Conservation (phyloP, 768 basidiomycete species). For the Dendrothele bispora region DNA sequence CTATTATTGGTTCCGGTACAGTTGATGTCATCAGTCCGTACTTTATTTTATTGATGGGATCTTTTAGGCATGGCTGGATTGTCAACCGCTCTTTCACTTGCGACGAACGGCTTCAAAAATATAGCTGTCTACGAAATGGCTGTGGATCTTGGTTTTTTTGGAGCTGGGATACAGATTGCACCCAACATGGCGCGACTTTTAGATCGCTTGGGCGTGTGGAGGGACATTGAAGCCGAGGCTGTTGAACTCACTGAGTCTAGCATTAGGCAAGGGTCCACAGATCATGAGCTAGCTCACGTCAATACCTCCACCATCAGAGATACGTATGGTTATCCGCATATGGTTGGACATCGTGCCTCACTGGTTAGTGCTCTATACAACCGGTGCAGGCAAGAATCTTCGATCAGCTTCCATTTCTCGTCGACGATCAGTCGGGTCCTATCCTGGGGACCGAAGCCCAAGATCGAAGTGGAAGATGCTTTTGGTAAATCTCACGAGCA, state of each 20-base stretch:
- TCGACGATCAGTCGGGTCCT: slow-evolving; percentile 21
- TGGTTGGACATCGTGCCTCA: slow-evolving; percentile 31
- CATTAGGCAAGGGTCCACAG: slow-evolving; percentile 25
- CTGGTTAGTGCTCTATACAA: slow-evolving; percentile 28
- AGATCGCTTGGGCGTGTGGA: slow-evolving; percentile 23
- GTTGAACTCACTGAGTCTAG: slow-evolving; percentile 23
- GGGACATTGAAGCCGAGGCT: slow-evolving; percentile 21
- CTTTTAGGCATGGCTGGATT: slow-evolving; percentile 27
- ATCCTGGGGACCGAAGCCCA: slow-evolving; percentile 21
- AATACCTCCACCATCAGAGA: slow-evolving; percentile 26
- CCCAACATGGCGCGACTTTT: slow-evolving; percentile 31
- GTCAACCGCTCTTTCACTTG: slow-evolving; percentile 26
- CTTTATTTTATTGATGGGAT: too few relatives aligned
- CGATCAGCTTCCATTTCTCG: slow-evolving; percentile 24
- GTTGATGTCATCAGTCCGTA: too few relatives aligned
- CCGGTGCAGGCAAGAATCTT: slow-evolving; percentile 20
- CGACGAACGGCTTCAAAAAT: slow-evolving; percentile 24
- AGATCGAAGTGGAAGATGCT: slow-evolving; percentile 8
- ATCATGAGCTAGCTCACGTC: slow-evolving; percentile 29
- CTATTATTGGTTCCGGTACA: too few relatives aligned
- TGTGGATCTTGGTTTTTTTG: slow-evolving; percentile 27
- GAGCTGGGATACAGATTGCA: slow-evolving; percentile 34
- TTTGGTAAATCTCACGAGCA: slow-evolving; percentile 19
- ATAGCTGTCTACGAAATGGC: slow-evolving; percentile 28
- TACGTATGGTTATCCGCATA: slow-evolving; percentile 28